Evolutionary conservation across 768 basidiomycete genomes (phyloP), one percentile per base, ranked within the genome.

Genomic region (Scleroderma citrinum): DNA sequence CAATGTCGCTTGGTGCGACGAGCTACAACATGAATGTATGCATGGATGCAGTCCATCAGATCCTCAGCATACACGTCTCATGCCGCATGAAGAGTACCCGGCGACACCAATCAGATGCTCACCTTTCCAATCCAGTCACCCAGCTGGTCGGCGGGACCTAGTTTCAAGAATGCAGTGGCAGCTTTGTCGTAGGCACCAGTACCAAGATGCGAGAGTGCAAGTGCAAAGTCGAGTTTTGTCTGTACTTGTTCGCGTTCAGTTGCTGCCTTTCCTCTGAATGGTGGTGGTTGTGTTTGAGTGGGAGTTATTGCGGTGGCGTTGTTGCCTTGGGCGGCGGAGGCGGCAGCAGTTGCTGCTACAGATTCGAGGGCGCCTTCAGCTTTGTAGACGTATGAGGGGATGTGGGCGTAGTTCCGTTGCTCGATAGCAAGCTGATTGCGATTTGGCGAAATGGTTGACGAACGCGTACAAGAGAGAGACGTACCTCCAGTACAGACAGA

Each of bases 361-460:
- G 81, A 80, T 35, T 95, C 92, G 21, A 96, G 74, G 0, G 91
- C 87, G 0, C 90, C 84, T 52, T 96, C 93, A n/a, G 92, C 92
- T 68, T 96, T 96, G 78, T 86, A 91, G 24, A 96, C 82, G 62
- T 96, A 94, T n/a, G 88, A 92, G 7, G 86, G 76, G 31, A 96
- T 77, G 59, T 92, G 89, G 2, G 86, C 71, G 65, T 92, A 93
- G 65, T 89, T 91, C 51, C 80, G 74, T 66, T 91, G 87, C 69
- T 93, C 90, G 52, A 94, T 77, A 35, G 92, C 77, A 32, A 93
- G 77, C 90, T 92, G 59, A 20, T 31, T 24, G 40, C 35, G 16
- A 30, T 26, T 8, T 4, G 26, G 8, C 5, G 26, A 29, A 29
- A 4, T 8, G 8, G 26, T 44, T 39, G 13, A 39, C 24, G 0